Conservation (phyloP, 257 asterid genomes). For the Cordia subcordata region DNA sequence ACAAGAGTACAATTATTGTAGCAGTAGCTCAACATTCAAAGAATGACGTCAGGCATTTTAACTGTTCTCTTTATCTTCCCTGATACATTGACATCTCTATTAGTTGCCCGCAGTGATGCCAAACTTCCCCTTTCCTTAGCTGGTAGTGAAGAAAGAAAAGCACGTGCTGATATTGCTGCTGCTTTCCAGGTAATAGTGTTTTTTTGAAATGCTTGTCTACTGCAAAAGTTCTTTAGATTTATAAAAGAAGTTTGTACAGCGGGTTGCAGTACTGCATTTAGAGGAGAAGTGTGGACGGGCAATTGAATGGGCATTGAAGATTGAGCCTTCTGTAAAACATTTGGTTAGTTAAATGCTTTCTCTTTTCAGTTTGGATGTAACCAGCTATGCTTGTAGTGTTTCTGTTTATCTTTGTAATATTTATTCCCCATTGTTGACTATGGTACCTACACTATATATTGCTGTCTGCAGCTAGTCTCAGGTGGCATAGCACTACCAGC, state of each 20-base stretch:
- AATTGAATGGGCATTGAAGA: conserved; percentile 80
- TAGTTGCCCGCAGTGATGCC: conserved; percentile 55
- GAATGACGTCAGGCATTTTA: background rate
- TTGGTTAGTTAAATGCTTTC: conserved; percentile 44
- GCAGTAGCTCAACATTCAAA: background rate
- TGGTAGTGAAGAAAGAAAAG: conserved; percentile 56
- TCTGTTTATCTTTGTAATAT: background rate
- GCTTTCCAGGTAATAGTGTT: conserved; percentile 70
- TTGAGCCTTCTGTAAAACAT: conserved; percentile 74
- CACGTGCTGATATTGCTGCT: conserved; percentile 97
- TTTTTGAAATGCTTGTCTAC: background rate
- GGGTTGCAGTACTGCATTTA: conserved; percentile 83
- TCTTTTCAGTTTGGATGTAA: background rate
- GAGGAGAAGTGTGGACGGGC: conserved; percentile 91
- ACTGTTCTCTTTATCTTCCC: conserved; percentile 2
- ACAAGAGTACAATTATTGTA: no score
- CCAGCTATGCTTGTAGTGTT: no score
- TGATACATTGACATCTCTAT: conserved; percentile 6
- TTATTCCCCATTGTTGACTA: conserved; percentile 2
- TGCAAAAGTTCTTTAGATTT: background rate
- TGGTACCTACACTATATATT: conserved; percentile 4
- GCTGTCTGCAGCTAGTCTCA: conserved; percentile 67
- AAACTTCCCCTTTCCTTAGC: conserved; percentile 65
- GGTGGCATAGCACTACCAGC: conserved; percentile 99
- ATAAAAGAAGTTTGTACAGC: conserved; percentile 32